Conservation (phyloP, 1,284 basidiomycete genomes). For the Abortiporus biennis region DNA sequence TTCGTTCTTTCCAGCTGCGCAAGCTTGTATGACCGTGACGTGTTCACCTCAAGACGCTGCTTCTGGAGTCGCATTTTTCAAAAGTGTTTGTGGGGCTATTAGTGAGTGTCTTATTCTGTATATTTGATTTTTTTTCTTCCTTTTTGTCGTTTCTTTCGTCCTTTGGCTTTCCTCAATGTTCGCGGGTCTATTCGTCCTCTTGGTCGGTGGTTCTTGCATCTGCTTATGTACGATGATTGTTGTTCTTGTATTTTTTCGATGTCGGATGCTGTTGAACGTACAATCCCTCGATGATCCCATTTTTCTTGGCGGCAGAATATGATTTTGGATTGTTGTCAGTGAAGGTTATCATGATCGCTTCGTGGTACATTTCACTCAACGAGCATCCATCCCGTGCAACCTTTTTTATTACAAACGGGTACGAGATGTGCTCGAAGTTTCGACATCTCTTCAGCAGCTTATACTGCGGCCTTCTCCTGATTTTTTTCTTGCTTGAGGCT, state of each 20-base stretch:
- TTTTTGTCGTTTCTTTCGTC: background rate
- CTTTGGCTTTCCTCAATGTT: background rate
- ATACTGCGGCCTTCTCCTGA: no score
- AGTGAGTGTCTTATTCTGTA: background rate
- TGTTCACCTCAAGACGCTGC: constrained; percentile 1
- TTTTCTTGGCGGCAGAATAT: no score
- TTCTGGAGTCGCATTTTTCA: constrained; percentile 2
- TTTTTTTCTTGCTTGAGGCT: no score
- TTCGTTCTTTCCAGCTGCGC: constrained; percentile 1
- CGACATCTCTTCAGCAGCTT: no score
- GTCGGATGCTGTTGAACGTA: background rate
- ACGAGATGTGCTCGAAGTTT: no score
- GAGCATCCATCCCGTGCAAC: no score
- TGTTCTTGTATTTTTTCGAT: background rate
- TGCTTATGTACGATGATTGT: background rate
- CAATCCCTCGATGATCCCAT: background rate
- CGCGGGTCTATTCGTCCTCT: background rate
- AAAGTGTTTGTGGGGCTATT: background rate
- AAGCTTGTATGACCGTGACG: background rate
- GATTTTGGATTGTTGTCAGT: no score
- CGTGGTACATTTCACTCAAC: no score
- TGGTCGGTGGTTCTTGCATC: background rate
- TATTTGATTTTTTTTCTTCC: background rate
- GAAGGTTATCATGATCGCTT: no score
- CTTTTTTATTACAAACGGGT: no score